phyloP scores from a whole-genome alignment of 352 stramenopile genomes.

The Peronospora belbahrii region DNA sequence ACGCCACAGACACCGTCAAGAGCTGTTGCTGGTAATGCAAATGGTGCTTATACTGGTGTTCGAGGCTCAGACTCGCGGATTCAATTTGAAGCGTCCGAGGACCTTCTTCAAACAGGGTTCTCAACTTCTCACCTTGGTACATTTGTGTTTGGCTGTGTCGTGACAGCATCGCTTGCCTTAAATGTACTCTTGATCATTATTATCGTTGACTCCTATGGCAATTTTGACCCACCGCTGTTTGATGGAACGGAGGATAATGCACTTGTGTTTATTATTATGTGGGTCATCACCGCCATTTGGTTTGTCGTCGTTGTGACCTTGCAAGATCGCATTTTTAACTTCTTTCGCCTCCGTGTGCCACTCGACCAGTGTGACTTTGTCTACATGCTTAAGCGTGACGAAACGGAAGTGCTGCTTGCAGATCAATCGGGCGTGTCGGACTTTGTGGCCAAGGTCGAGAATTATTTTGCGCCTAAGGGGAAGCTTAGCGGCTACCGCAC shows the following conservation, averaged over 20 bases:
- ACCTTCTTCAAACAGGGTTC: slow-evolving; percentile 22
- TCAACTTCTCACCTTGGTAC: slow-evolving; percentile 8
- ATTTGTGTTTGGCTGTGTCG: slow-evolving; percentile 22
- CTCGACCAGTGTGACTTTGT: slow-evolving; percentile 28
- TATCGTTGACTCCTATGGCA: slow-evolving; percentile 32
- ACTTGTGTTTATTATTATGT: slow-evolving; percentile 30
- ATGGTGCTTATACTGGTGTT: neutral
- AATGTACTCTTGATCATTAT: slow-evolving; percentile 24
- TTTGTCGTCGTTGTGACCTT: slow-evolving; percentile 22
- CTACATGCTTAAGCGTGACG: slow-evolving; percentile 26
- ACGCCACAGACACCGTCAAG: neutral
- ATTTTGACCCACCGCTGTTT: slow-evolving; percentile 24
- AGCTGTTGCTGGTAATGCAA: neutral
- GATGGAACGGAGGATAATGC: slow-evolving; percentile 17
- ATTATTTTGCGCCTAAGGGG: slow-evolving; percentile 7
- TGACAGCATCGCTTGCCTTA: neutral
- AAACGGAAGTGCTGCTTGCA: slow-evolving; percentile 25
- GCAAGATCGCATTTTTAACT: slow-evolving; percentile 21
- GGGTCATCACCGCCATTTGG: slow-evolving; percentile 23
- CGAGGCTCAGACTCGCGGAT: neutral
- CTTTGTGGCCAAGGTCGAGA: slow-evolving; percentile 24
- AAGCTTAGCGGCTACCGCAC: slow-evolving; percentile 22
- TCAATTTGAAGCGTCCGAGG: neutral
- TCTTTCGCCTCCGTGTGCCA: slow-evolving; percentile 22
- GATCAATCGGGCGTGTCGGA: slow-evolving; percentile 25